These are phyloP conservation scores for Metschnikowia anglica DNA, from an alignment of 805 yeast species.

Conservation along the genomic window DNA sequence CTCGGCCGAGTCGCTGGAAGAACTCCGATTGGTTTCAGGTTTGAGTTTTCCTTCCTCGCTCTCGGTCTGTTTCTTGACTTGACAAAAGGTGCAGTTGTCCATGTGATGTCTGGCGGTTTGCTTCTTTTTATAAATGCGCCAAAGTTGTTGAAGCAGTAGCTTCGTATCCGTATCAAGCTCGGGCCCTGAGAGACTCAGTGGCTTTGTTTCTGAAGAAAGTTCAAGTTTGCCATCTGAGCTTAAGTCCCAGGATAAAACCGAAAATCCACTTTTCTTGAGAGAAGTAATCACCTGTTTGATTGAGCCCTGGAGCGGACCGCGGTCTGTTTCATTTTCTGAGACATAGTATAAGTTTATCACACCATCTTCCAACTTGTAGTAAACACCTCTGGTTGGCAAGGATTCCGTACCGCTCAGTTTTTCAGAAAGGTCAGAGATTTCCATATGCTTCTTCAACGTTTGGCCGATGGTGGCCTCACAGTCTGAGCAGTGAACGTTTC, in stretches of 20 bases:
- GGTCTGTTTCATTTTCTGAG: conserved; percentile 8
- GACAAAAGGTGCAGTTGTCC: conserved; percentile 44
- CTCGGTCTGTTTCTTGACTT: conserved; percentile 20
- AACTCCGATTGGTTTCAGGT: neutral
- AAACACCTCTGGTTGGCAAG: conserved; percentile 14
- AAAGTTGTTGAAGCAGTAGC: conserved; percentile 11
- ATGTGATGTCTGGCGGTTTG: conserved; percentile 34
- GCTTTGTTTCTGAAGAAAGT: conserved; percentile 11
- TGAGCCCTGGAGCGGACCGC: conserved; percentile 16
- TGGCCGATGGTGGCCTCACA: conserved; percentile 44
- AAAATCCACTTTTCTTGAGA: conserved; percentile 40
- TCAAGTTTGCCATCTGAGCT: conserved; percentile 18
- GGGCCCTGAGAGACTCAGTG: conserved; percentile 11
- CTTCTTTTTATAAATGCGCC: conserved; percentile 19
- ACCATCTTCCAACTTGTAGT: conserved; percentile 24
- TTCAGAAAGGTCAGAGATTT: conserved; percentile 14
- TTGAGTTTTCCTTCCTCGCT: neutral
- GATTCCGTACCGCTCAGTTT: conserved; percentile 11
- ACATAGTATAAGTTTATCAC: conserved; percentile 28
- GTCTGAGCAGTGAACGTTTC: conserved; percentile 56
- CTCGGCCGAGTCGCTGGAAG: neutral
- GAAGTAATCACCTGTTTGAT: conserved; percentile 26
- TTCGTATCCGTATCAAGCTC: conserved; percentile 1
- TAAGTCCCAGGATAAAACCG: conserved; percentile 37
- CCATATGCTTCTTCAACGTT: conserved; percentile 25